phyloP scores from a whole-genome alignment of 169 alveolate genomes.

The Perkinsus marinus region DNA sequence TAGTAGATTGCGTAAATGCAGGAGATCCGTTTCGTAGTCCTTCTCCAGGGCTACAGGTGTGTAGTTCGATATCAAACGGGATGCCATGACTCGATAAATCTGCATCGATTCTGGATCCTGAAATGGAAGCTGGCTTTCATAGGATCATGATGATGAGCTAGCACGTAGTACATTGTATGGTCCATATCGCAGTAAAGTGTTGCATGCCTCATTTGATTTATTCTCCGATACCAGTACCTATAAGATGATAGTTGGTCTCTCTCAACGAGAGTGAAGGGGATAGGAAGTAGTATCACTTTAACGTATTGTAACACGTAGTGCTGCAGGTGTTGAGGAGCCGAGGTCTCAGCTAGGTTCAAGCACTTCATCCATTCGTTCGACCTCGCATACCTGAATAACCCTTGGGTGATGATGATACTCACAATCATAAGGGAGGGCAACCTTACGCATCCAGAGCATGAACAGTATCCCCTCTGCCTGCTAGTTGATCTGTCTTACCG shows the following conservation, averaged over 20 bases:
- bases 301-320: constrained; percentile 7
- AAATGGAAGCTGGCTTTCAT: neutral
- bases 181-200: neutral
- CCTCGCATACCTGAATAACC: constrained; percentile 19
- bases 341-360: constrained; percentile 18
- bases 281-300: neutral
- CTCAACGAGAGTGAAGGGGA: neutral
- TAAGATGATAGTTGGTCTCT: neutral
- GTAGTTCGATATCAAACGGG: neutral
- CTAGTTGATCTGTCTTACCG: neutral
- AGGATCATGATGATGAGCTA: neutral
- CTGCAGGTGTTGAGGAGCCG: constrained; percentile 12
- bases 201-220: neutral
- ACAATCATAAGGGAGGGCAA: constrained; percentile 24
- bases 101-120: neutral
- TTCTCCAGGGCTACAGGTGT: neutral
- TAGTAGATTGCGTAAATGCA: neutral
- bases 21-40: neutral
- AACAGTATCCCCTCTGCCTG: constrained; percentile 32
- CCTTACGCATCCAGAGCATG: constrained; percentile 29
- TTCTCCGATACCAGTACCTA: neutral
- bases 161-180: neutral
- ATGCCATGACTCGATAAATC: neutral
- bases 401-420: no score
- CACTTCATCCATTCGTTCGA: constrained; percentile 23